A percentile compares a stretch with the other conserved stretches of the same genome.
phyloP scores from a whole-genome alignment of 345 rosid genomes.

The Cardamine occulta region DNA sequence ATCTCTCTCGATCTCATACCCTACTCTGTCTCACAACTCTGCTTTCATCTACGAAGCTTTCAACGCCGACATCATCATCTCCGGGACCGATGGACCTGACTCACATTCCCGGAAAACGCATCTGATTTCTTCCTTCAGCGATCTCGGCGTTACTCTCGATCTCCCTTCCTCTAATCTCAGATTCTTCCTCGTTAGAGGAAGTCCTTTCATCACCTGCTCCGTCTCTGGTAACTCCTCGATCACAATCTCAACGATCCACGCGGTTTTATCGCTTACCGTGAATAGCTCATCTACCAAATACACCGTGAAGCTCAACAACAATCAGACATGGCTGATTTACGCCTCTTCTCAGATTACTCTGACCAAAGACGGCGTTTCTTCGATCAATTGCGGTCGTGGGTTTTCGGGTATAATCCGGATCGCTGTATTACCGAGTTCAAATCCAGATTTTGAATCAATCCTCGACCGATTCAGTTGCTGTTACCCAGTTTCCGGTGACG shows the following conservation, averaged over 20 bases:
- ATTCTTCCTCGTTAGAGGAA: constrained; percentile 83
- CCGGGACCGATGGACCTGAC: constrained; percentile 49
- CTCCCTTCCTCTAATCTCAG: constrained; percentile 69
- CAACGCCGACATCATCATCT: constrained; percentile 67
- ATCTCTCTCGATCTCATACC: constrained; percentile 76
- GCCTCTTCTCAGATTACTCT: constrained; percentile 69
- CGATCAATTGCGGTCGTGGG: constrained; percentile 49
- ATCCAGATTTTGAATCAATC: constrained; percentile 51
- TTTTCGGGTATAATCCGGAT: constrained; percentile 72
- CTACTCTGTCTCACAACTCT: constrained; percentile 64
- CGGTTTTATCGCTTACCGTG: constrained; percentile 59
- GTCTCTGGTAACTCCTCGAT: constrained; percentile 51
- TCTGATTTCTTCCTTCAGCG: constrained; percentile 67
- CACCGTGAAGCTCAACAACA: constrained; percentile 70
- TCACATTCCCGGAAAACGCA: constrained; percentile 49
- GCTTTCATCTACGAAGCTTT: constrained; percentile 69
- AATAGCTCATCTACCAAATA: constrained; percentile 61
- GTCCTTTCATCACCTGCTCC: constrained; percentile 79
- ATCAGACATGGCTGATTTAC: constrained; percentile 85
- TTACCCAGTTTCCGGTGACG: constrained; percentile 83
- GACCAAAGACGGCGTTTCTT: constrained; percentile 46
- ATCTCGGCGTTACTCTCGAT: constrained; percentile 82
- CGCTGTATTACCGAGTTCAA: constrained; percentile 57
- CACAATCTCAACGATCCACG: constrained; percentile 74
- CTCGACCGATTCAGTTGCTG: constrained; percentile 85